phyloP scores from a whole-genome alignment of 192 early-diverging fungal genomes.

The Entophlyctis helioformis region DNA sequence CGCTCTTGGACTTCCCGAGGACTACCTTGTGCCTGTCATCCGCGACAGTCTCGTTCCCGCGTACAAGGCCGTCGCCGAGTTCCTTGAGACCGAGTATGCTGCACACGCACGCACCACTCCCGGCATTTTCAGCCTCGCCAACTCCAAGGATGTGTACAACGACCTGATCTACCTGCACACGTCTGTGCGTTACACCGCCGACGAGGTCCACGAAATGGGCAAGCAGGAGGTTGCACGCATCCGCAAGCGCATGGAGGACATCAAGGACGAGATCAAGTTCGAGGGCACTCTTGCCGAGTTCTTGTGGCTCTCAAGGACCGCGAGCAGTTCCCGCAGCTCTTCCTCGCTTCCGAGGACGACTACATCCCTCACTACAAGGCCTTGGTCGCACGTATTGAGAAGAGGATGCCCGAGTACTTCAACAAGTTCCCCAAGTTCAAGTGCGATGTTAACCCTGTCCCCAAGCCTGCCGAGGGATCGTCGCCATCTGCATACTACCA shows the following conservation, averaged over 20 bases:
- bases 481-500: constrained; percentile 12
- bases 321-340: constrained; percentile 17
- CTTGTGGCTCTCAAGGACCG: constrained; percentile 13
- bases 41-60: constrained; percentile 9
- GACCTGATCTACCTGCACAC: constrained; percentile 16
- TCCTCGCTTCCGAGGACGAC: constrained; percentile 8
- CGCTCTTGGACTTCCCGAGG: constrained; percentile 6
- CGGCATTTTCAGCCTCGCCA: constrained; percentile 16
- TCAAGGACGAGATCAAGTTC: constrained; percentile 13
- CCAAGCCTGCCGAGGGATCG: constrained; percentile 5
- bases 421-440: constrained; percentile 14
- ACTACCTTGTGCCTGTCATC: constrained; percentile 11
- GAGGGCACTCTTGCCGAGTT: constrained; percentile 21
- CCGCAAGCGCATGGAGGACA: constrained; percentile 12
- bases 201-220: constrained; percentile 26
- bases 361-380: constrained; percentile 12
- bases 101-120: constrained; percentile 10
- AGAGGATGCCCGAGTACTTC: constrained; percentile 18
- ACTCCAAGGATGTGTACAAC: constrained; percentile 13
- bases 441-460: constrained; percentile 10
- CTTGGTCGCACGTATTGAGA: constrained; percentile 4
- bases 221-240: constrained; percentile 26
- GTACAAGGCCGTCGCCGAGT: constrained; percentile 6
- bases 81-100: constrained; percentile 19
- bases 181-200: constrained; percentile 8